phyloP scores from a whole-genome alignment of 2,329 filamentous ascomycete species.

The Aspergillus brunneoviolaceus region DNA sequence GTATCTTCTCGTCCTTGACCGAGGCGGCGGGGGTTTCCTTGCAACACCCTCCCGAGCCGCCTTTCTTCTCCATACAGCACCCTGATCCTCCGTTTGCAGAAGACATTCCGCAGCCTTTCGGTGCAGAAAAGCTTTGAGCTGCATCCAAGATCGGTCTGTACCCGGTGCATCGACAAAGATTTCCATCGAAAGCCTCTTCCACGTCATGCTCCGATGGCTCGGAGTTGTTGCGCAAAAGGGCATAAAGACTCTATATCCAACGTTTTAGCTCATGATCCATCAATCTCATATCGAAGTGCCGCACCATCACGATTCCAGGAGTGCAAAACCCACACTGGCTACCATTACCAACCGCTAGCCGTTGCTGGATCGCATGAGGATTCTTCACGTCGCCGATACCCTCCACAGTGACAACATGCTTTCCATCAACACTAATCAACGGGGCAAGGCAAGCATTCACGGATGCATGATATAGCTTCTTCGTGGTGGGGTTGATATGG shows the following conservation, averaged over 20 bases:
- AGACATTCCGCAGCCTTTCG: constrained; percentile 58
- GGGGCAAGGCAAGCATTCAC: constrained; percentile 96
- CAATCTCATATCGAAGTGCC: constrained; percentile 2
- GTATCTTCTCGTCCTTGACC: constrained; percentile 38
- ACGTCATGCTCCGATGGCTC: constrained; percentile 76
- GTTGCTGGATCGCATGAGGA: constrained; percentile 86
- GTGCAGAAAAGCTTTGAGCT: constrained; percentile 72
- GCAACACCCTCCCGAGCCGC: constrained; percentile 64
- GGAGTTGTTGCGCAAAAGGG: constrained; percentile 80
- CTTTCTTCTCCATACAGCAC: constrained; percentile 71
- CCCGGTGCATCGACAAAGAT: constrained; percentile 91
- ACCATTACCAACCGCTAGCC: constrained; percentile 86
- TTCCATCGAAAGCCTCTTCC: constrained; percentile 96
- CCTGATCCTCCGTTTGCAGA: constrained; percentile 60
- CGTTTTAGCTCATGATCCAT: constrained; percentile 5
- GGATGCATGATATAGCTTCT: constrained; percentile 90
- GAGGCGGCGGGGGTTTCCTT: constrained; percentile 54
- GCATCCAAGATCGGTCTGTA: constrained; percentile 93
- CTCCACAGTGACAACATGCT: constrained; percentile 97
- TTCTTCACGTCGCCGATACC: constrained; percentile 85
- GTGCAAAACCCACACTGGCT: constrained; percentile 97
- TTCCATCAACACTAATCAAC: constrained; percentile 88
- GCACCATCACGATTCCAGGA: constrained; percentile 88
- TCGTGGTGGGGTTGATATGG: constrained; percentile 89
- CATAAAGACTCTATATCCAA: constrained; percentile 73